phyloP scores from a whole-genome alignment of 768 basidiomycete genomes.

The Kwoniella sp. region DNA sequence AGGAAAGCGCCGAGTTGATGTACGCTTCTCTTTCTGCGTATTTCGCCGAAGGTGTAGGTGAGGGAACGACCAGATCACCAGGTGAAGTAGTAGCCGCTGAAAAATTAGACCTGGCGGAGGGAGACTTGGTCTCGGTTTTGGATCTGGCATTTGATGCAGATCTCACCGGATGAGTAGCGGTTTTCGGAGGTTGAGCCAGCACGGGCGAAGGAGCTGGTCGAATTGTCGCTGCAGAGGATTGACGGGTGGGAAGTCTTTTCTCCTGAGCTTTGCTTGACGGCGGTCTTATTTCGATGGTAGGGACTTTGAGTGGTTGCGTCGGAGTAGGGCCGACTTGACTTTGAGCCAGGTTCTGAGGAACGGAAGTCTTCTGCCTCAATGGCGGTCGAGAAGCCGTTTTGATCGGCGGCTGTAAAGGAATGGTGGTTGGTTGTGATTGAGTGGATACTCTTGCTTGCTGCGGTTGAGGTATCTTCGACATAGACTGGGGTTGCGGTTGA shows the following conservation, averaged over 20 bases:
- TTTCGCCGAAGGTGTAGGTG: conserved; percentile 20
- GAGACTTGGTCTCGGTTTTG: neutral
- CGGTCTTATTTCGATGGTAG: conserved; percentile 12
- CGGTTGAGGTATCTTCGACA: neutral
- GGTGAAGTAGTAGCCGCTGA: neutral
- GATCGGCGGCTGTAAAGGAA: conserved; percentile 6
- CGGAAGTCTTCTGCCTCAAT: neutral
- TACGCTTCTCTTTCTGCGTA: conserved; percentile 36
- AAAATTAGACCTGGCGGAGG: neutral
- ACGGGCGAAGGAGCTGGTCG: conserved; percentile 21
- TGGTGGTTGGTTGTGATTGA: neutral
- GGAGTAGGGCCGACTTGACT: neutral
- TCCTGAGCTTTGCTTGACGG: conserved; percentile 1
- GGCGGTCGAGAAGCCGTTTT: conserved; percentile 3
- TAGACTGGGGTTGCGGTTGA: conserved; percentile 1
- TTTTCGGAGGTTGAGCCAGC: conserved; percentile 5
- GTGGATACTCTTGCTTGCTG: conserved; percentile 13
- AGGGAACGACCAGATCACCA: conserved; percentile 9
- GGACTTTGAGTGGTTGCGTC: conserved; percentile 1
- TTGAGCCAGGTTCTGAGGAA: neutral
- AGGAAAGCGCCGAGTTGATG: conserved; percentile 31
- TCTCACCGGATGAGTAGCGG: neutral
- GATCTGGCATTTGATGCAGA: neutral
- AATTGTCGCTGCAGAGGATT: neutral
- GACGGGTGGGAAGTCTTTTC: neutral